A percentile compares a stretch with the other conserved stretches of the same genome.
phyloP scores from a whole-genome alignment of 768 basidiomycete species.

The Pisolithus tinctorius region DNA sequence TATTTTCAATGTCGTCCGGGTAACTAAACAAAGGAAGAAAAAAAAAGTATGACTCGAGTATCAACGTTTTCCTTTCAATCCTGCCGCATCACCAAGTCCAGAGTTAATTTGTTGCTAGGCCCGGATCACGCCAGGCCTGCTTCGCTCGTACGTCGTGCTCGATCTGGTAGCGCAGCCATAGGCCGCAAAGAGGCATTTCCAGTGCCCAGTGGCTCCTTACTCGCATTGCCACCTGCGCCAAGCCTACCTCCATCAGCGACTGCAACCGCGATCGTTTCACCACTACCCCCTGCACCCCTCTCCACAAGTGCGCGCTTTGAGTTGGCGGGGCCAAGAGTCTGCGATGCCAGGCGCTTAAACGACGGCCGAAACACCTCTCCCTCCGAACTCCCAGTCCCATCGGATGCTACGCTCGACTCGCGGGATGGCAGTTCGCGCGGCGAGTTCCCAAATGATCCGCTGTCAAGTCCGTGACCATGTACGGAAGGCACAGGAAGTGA shows the following conservation, averaged over 20 bases:
- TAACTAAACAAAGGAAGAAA: too few species aligned
- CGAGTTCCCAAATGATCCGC: conserved; percentile 4
- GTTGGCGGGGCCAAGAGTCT: conserved; percentile 57
- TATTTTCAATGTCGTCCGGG: too few species aligned
- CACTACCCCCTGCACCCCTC: conserved; percentile 24
- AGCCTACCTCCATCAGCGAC: conserved; percentile 1
- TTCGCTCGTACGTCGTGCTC: conserved; percentile 14
- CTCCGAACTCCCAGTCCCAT: conserved; percentile 28
- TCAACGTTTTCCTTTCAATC: too few species aligned
- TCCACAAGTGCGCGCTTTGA: conserved; percentile 47
- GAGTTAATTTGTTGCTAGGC: neutral
- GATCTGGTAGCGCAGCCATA: conserved; percentile 25
- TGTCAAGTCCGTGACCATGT: neutral
- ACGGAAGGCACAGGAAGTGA: conserved; percentile 28
- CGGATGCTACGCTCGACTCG: conserved; percentile 26
- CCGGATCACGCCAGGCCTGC: conserved; percentile 1
- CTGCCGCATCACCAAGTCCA: neutral
- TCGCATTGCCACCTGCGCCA: neutral
- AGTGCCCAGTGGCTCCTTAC: neutral
- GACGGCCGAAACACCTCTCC: conserved; percentile 42
- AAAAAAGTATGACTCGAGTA: too few species aligned
- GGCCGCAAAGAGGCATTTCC: conserved; percentile 20
- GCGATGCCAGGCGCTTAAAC: conserved; percentile 69
- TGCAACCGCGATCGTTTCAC: conserved; percentile 20
- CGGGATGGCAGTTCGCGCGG: conserved; percentile 19